Base-by-base conservation (phyloP, 2,329 filamentous ascomycete genomes). In the Alternaria triticimaculans region DNA sequence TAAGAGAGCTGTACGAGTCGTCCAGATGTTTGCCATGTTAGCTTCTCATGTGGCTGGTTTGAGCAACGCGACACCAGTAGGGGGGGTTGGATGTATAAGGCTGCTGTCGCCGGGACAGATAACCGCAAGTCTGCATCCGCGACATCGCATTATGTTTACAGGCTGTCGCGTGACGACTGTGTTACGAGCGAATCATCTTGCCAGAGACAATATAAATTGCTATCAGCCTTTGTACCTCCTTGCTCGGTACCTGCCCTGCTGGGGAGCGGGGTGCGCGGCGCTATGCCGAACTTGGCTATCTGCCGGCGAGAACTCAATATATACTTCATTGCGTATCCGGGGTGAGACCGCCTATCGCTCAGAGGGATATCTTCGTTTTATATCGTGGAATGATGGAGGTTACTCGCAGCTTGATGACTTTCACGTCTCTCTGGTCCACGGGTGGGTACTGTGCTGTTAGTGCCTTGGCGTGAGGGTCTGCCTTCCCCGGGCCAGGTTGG, bases 1-100 rank as follows among this genome's bases (percentile, higher is more conserved):
- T 54, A 77, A 64, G 26, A 76, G 56, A n/a, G 67, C 64, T 12
- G 68, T 75, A 51, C 76, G 71, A 21, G 60, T 62, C 60, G 70
- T 74, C 72, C 77, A 78, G 43, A 71, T 70, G 37, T 55, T 64
- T 26, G 63, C 63, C 65, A 68, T 72, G 66, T 70, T 26, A 26
- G 26, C 7, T 23, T 8, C 30, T 33, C 12, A 46, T 41, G 15
- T 41, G 37, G 30, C 21, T 49, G 30, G 2, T 37, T 37, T 37
- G 33, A 0, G 33, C 33, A 37, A 37, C 4, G 33, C 15, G 33
- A 37, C 15, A 1, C 0, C 0, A 37, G 33, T 37, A 37, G 2
- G 33, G 30, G 33, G 33, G 33, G 33, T 37, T 37, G 33, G 33
- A 37, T 3, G 33, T 37, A 37, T 37, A 37, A 37, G 33, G 18